Conservation (phyloP, 257 asterid species). For the Ballota nigra region DNA sequence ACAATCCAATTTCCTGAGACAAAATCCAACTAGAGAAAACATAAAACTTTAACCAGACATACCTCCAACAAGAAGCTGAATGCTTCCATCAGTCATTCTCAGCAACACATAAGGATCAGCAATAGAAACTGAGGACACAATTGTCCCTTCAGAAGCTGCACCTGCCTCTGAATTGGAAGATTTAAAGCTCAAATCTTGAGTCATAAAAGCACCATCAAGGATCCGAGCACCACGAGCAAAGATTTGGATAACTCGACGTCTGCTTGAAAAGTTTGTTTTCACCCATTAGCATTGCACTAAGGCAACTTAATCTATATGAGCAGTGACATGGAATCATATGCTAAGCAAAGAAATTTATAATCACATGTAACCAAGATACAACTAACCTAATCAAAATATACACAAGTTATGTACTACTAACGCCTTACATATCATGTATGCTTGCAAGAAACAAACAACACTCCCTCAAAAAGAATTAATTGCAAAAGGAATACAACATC, state of each 20-base stretch:
- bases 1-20: slow-evolving; percentile 5
- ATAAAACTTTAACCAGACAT: slow-evolving; percentile 20
- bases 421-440: not conserved
- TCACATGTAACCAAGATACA: slow-evolving; percentile 8
- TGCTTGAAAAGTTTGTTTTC: slow-evolving; percentile 32
- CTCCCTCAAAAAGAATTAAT: not conserved
- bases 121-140: slow-evolving; percentile 80
- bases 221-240: slow-evolving; percentile 91
- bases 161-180: slow-evolving; percentile 66
- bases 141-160: slow-evolving; percentile 61
- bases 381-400: not conserved
- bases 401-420: not conserved
- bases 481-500: not conserved
- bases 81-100: slow-evolving; percentile 91
- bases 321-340: not conserved
- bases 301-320: too few relatives aligned
- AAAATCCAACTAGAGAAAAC: slow-evolving; percentile 4
- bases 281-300: slow-evolving; percentile 14
- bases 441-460: slow-evolving; percentile 8
- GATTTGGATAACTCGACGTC: slow-evolving; percentile 95
- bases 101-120: slow-evolving; percentile 94
- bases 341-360: slow-evolving; percentile 5
- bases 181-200: slow-evolving; percentile 87
- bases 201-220: slow-evolving; percentile 96
- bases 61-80: slow-evolving; percentile 98